These are phyloP conservation scores for Cryomyces minteri DNA, from an alignment of 495 filamentous ascomycete genomes.

Conservation along the genomic window DNA sequence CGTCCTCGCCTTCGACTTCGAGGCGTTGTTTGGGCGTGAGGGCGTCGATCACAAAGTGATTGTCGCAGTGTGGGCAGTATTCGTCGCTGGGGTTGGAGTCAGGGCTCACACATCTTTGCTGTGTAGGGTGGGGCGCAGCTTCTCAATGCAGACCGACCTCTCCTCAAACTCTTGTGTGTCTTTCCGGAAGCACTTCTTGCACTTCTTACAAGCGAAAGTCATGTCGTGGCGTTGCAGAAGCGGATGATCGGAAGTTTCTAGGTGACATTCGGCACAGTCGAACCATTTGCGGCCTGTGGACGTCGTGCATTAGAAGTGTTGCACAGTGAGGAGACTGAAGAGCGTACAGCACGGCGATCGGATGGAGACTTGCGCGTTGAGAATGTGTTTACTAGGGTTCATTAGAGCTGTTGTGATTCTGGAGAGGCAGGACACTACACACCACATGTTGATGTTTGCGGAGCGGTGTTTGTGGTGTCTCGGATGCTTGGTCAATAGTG, in stretches of 20 bases:
- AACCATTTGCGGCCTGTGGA: constrained; percentile 80
- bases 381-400: constrained; percentile 64
- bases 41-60: constrained; percentile 89
- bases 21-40: constrained; percentile 60
- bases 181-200: constrained; percentile 94
- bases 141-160: constrained; percentile 24
- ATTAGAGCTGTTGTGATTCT: not conserved
- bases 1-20: constrained; percentile 79
- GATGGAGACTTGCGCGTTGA: constrained; percentile 95
- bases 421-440: not conserved
- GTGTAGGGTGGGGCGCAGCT: not conserved
- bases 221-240: constrained; percentile 69
- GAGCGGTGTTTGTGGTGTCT: not conserved
- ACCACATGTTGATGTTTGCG: constrained; percentile 9
- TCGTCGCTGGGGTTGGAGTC: constrained; percentile 46
- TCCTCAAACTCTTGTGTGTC: constrained; percentile 84
- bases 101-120: not conserved
- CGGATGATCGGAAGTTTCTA: constrained; percentile 51
- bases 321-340: not conserved
- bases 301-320: not conserved
- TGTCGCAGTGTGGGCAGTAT: constrained; percentile 99
- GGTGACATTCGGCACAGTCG: constrained; percentile 92
- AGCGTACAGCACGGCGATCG: constrained; percentile 79
- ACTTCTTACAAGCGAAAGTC: constrained; percentile 95
- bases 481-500: no score